Evolutionary conservation across 371 early-diverging fungal species (phyloP), one percentile per base, ranked within the genome.

Genomic region (Capniomyces stellatus): DNA sequence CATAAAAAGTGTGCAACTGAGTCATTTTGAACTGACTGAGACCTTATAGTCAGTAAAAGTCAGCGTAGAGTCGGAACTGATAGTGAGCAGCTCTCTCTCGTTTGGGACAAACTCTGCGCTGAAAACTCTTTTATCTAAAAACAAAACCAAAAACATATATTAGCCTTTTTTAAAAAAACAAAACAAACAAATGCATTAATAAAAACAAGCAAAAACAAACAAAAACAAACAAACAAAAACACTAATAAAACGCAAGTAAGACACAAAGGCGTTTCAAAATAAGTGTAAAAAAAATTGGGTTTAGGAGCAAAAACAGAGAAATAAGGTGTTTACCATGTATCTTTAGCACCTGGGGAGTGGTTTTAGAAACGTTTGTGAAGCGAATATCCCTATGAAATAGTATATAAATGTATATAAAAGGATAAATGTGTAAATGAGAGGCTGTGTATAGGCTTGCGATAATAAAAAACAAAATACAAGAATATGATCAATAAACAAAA

Each of bases 311-410:
- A n/a, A n/a, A n/a, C n/a, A n/a, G n/a, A n/a, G n/a, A n/a, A n/a
- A 23, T 4, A 4, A 21, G 8, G 21, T 51, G 4, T 46, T 30
- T 51, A 52, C 30, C 52, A 29, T 52, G 52, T 19, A 52, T 52
- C 3, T 28, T 18, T 47, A 52, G 15, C 21, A 40, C 25, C 21
- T 52, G 52, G 15, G 43, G 46, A 18, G 48, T 48, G 15, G 52
- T 46, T 46, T 46, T 52, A 3, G 43, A 29, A 46, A 52, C 52
- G n/a, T 46, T 46, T n/a, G 30, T 18, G 21, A 43, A 52, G 3
- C 52, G 4, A 47, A 52, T 52, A 52, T 52, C 52, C 51, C 51
- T 51, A 51, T 40, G n/a, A n/a, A n/a, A n/a, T n/a, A n/a, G n/a
- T n/a, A n/a, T n/a, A n/a, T n/a, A n/a, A n/a, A n/a, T n/a, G n/a